Base-by-base conservation (phyloP, 768 basidiomycete species). In the Xanthoconium stramineum region DNA sequence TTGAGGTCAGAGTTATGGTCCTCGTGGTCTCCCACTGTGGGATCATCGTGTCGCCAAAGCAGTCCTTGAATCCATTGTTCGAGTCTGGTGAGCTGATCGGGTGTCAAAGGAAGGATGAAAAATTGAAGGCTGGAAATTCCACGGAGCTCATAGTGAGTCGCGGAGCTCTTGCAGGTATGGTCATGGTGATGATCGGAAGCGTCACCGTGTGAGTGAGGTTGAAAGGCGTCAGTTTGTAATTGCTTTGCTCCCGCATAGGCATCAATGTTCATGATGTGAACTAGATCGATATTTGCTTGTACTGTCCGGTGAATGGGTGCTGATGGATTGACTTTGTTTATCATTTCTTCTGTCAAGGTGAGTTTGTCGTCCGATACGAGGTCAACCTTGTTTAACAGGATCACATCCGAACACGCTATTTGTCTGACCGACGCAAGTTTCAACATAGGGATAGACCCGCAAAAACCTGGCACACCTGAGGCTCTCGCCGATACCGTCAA, bases 381-480 rank as follows among this genome's bases (percentile, higher is more conserved):
- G 65, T 98, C 96, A 29, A 78, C 76, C 76, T 99, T 99, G 78
- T 99, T 99, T 30, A 99, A 74, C 29, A 99, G 72, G 37, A 98
- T 80, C 28, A 96, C 87, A 66, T 99, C 97, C 28, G 96, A 86
- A 37, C 86, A 88, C 1, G 92, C 96, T 46, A 98, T 88, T 77
- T 99, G 97, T 51, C 95, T 97, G 65, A n/a, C 36, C 6, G 51
- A 20, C 50, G n/a, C 42, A 53, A 44, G 47, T 56, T 28, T 55
- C 37, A 53, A 39, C 8, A 20, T n/a, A 29, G 1, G 17, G 32
- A 33, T 33, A 4, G 7, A 39, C 32, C 9, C 6, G 5, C 32
- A 28, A 50, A 37, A 45, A 15, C 30, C 8, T n/a, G 35, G 43
- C 56, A 11, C 75, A 92, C 93, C 89, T 82, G 47, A 94, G 74